phyloP scores from a whole-genome alignment of 768 basidiomycete genomes.

The Phanerodontia chrysosporium region DNA sequence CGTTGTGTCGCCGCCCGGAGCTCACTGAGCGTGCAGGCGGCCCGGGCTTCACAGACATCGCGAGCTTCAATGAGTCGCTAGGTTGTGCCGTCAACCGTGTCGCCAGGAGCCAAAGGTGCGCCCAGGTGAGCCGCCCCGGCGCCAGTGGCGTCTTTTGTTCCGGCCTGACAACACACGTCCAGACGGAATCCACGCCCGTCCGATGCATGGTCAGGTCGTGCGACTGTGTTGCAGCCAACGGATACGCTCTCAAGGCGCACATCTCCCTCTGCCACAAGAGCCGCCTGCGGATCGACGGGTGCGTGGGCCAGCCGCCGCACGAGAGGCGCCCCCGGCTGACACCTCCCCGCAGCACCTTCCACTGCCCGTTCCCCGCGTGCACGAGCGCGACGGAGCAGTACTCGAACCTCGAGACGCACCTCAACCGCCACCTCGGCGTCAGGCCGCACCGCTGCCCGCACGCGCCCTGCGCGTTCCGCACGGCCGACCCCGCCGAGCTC shows the following conservation, averaged over 20 bases:
- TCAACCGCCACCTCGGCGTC: not conserved
- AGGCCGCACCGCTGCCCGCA: not conserved
- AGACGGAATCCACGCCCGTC: not conserved
- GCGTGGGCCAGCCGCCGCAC: not conserved
- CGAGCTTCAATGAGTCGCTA: too few species aligned
- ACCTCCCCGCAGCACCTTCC: not conserved
- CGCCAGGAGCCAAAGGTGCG: not conserved
- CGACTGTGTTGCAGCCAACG: not conserved
- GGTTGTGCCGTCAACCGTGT: too few species aligned
- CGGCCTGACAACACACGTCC: not conserved
- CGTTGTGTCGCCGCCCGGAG: too few species aligned
- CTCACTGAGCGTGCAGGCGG: constrained; percentile 36
- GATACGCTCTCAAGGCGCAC: not conserved
- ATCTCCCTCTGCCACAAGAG: not conserved
- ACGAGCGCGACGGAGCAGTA: not conserved
- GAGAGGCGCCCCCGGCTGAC: not conserved
- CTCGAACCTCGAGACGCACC: not conserved
- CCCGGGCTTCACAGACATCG: constrained; percentile 52
- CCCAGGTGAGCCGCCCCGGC: not conserved
- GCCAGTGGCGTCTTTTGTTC: not conserved
- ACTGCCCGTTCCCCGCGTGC: not conserved
- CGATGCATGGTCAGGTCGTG: not conserved
- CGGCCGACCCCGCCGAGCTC: not conserved
- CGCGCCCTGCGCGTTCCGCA: too few species aligned
- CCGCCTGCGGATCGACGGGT: not conserved